Percentiles rank a stretch among this genome's conserved stretches.
These are phyloP conservation scores for Funneliformis mosseae DNA, from an alignment of 192 early-diverging fungal species.

Conservation along the genomic window DNA sequence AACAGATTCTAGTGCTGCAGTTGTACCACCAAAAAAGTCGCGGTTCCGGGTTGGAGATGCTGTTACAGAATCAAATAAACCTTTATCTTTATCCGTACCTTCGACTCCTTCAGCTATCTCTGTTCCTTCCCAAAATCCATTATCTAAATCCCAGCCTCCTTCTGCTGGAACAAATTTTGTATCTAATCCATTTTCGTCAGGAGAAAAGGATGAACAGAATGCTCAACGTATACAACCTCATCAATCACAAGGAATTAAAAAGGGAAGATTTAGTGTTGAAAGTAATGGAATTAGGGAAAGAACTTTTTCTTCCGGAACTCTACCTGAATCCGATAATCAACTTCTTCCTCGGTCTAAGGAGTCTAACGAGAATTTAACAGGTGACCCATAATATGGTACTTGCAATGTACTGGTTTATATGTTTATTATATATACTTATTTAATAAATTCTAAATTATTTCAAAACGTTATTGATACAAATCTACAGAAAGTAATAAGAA, in stretches of 20 bases:
- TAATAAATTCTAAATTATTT: not conserved
- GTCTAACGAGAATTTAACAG: constrained; percentile 31
- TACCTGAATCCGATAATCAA: constrained; percentile 31
- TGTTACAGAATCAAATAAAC: not conserved
- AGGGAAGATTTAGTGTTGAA: constrained; percentile 76
- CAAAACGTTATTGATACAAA: not conserved
- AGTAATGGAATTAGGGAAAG: constrained; percentile 32
- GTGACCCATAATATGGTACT: constrained; percentile 33
- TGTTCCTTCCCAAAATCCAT: constrained; percentile 16
- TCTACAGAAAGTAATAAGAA: not conserved
- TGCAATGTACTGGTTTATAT: constrained; percentile 14
- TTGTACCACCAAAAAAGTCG: constrained; percentile 44
- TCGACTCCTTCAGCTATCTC: constrained; percentile 24
- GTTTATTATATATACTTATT: constrained; percentile 1
- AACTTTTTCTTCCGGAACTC: not conserved
- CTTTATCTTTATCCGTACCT: constrained; percentile 17
- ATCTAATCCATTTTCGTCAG: not conserved
- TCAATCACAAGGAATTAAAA: constrained; percentile 54
- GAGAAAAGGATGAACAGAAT: not conserved
- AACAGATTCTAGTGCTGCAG: not conserved
- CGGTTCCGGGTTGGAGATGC: constrained; percentile 48
- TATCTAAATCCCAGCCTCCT: constrained; percentile 25
- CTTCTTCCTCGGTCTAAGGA: constrained; percentile 27
- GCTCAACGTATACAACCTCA: not conserved
- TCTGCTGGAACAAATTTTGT: constrained; percentile 32